Evolutionary conservation across 78 protist genomes (phyloP).

Genomic region (Paulinella micropora): DNA sequence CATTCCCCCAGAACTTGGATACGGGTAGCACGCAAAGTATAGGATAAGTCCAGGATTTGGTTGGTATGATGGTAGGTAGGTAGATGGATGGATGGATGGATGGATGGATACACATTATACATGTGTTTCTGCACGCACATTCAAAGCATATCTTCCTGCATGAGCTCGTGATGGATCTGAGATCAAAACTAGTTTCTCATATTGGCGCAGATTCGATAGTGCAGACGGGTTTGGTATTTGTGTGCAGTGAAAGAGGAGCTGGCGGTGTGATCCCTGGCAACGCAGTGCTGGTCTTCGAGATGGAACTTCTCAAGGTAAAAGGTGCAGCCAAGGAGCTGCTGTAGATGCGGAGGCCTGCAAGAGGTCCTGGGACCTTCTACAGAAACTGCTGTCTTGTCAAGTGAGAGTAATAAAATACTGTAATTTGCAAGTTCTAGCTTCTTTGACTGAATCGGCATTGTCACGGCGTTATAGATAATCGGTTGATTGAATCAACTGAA

Average conservation of each 20-base stretch:
- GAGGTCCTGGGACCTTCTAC: too few species aligned
- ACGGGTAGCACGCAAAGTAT: background rate
- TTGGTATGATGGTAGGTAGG: too few species aligned
- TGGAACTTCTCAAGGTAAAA: constrained; percentile 7
- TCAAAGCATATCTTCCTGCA: background rate
- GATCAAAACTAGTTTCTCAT: background rate
- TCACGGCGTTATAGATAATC: too few species aligned
- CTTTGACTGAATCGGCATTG: too few species aligned
- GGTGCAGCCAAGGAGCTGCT: background rate
- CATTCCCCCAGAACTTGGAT: background rate
- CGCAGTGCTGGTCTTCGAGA: background rate
- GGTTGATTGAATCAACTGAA: too few species aligned
- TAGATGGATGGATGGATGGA: too few species aligned
- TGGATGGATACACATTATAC: background rate
- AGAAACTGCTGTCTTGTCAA: too few species aligned
- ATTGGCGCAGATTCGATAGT: background rate
- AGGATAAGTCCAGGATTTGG: background rate
- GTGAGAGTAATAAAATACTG: too few species aligned
- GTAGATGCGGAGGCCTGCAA: too few species aligned
- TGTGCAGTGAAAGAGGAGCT: background rate
- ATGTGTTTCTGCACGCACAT: background rate
- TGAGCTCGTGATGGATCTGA: background rate
- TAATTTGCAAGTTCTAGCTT: too few species aligned
- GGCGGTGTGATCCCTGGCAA: background rate
- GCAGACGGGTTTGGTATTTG: background rate